Base-by-base conservation (phyloP, 2,329 filamentous ascomycete genomes). In the Cordyceps cateniannulata region DNA sequence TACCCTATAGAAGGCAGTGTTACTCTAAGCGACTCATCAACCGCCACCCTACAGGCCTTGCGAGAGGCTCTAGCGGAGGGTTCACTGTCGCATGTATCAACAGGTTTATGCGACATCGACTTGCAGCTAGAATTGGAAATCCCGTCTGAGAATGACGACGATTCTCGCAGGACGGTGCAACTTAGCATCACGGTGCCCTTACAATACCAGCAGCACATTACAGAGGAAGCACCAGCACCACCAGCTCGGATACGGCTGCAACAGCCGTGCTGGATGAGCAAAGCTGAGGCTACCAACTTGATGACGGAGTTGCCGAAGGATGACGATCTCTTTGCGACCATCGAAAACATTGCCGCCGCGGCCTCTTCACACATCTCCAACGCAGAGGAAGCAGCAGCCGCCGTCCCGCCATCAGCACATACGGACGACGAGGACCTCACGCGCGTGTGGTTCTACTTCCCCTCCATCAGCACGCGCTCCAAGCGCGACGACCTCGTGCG, bases 361-460 rank as follows among this genome's bases (percentile, higher is more conserved):
- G 74, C 73, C 1, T 60, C 62, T 0, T 62, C 66, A 5, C 69
- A 76, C 20, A 64, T 77, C 1, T 62, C 69, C 56, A 51, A 60
- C 44, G 16, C 12, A 40, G 58, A 53, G 2, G 50, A 38, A 29
- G 50, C 25, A n/a, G 45, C 29, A 5, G 59, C 1, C 2, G 18
- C 6, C 12, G 18, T 3, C n/a, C 24, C 16, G 16, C 22, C n/a
- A 1, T 52, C 45, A 12, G 22, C 2, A 12, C 32, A 35, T 12
- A 35, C 38, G 38, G 18, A 40, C 7, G 22, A n/a, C 22, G 66
- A 61, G 0, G 68, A 75, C 0, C 65, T 81, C 1, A 76, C 82
- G 3, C 73, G 84, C 9, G 83, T 81, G 1, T 86, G 83, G 83
- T 86, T 86, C 66, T 86, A 86, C 69, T 85, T 86, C 63, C 83